Evolutionary conservation across 345 rosid genomes (phyloP).

Genomic region (Gossypium bickii): DNA sequence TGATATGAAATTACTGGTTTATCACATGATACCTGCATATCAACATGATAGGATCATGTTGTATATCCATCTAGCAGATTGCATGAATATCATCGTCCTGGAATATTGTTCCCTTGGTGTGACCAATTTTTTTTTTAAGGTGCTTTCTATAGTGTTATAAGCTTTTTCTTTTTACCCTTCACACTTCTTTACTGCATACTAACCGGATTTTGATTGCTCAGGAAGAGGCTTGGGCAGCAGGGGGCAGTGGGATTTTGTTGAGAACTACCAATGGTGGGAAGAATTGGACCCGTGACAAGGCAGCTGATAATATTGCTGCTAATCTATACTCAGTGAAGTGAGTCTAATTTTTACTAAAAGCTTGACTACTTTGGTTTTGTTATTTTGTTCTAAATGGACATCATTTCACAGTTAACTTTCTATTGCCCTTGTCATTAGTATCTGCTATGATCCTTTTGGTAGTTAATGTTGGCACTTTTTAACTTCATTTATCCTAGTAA

Average conservation of each 20-base stretch:
- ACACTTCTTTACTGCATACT: background rate
- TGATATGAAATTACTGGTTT: background rate
- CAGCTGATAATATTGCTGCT: conserved; percentile 95
- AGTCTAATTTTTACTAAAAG: conserved; percentile 22
- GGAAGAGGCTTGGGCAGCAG: conserved; percentile 99
- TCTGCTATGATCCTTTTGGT: background rate
- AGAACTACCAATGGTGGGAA: conserved; percentile 91
- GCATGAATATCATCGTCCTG: background rate
- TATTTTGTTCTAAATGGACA: background rate
- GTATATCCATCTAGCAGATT: background rate
- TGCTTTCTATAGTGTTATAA: background rate
- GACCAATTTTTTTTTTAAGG: conserved; percentile 2
- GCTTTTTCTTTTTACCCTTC: background rate
- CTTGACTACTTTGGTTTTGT: background rate
- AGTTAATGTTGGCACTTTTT: background rate
- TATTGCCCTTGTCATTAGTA: background rate
- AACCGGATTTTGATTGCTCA: conserved; percentile 22
- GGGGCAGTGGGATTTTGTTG: conserved; percentile 86
- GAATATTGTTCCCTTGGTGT: background rate
- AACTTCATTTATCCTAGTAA: background rate
- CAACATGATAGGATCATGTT: background rate
- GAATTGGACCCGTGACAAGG: conserved; percentile 91
- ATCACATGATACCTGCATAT: background rate
- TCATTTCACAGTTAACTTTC: background rate
- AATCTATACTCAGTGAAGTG: conserved; percentile 93